phyloP scores from a whole-genome alignment of 73 alveolate species.

The Breviolum minutum region DNA sequence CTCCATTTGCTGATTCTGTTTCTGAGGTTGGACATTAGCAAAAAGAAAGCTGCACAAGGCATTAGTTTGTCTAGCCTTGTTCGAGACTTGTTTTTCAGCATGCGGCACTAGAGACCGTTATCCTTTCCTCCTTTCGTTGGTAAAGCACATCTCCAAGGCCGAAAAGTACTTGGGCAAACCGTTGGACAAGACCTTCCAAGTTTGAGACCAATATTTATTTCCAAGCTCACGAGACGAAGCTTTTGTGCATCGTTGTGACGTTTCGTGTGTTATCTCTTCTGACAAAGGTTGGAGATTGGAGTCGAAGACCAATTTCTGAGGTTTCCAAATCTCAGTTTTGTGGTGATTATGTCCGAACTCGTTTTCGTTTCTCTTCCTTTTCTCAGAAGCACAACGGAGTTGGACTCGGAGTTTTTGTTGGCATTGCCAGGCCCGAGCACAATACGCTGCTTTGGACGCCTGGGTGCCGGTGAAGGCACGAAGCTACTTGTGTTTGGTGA shows the following conservation, averaged over 20 bases:
- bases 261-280: too few species aligned
- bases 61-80: slow-evolving; percentile 41
- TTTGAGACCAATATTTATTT: background rate
- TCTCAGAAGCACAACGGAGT: too few species aligned
- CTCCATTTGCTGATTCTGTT: background rate
- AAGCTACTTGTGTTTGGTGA: background rate
- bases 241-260: background rate
- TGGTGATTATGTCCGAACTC: background rate
- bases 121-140: background rate
- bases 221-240: too few species aligned
- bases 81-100: too few species aligned
- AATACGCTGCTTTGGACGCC: slow-evolving; percentile 72
- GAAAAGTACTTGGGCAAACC: slow-evolving; percentile 68
- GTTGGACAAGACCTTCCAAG: slow-evolving; percentile 79
- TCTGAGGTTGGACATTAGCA: slow-evolving; percentile 19
- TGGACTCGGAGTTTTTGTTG: background rate
- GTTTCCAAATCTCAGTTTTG: background rate
- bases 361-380: background rate
- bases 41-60: slow-evolving; percentile 56
- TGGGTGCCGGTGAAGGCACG: slow-evolving; percentile 76
- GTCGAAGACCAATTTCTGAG: slow-evolving; percentile 54
- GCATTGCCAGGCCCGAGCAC: slow-evolving; percentile 16
- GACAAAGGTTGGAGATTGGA: slow-evolving; percentile 62
- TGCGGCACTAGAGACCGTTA: background rate
- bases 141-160: background rate